These are phyloP conservation scores for Narthecium ossifragum DNA, from an alignment of 106 monocot genomes.

Conservation along the genomic window DNA sequence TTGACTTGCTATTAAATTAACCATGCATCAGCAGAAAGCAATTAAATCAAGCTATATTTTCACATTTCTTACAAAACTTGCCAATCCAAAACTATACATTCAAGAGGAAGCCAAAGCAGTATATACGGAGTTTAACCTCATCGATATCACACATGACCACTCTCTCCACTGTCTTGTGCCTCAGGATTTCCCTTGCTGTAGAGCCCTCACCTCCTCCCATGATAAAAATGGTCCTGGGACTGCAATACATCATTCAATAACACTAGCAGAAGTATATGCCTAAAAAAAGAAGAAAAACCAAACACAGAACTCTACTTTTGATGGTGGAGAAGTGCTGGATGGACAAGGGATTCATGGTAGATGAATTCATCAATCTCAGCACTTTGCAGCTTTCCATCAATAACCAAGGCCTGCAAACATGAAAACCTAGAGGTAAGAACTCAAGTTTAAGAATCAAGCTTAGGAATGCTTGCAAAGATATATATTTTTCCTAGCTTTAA, in stretches of 20 bases:
- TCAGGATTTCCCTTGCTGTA: constrained; percentile 38
- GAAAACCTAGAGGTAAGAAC: neutral
- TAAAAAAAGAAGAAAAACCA: neutral
- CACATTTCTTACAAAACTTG: too few species aligned
- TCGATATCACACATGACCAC: constrained; percentile 54
- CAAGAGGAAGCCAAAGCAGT: too few species aligned
- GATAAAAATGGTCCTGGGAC: constrained; percentile 35
- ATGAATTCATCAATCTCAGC: constrained; percentile 58
- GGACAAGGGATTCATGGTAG: constrained; percentile 45
- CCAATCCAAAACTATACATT: too few species aligned
- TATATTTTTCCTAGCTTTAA: neutral
- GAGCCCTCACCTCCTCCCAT: constrained; percentile 52
- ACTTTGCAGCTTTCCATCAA: constrained; percentile 53
- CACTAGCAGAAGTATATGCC: neutral
- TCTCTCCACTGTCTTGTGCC: constrained; percentile 30
- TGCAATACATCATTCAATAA: constrained; percentile 6
- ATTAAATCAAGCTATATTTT: too few species aligned
- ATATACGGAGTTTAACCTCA: too few species aligned
- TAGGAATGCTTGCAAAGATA: neutral
- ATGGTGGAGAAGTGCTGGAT: constrained; percentile 42
- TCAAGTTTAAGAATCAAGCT: neutral
- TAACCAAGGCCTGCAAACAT: constrained; percentile 25
- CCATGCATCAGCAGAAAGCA: too few species aligned
- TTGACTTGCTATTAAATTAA: too few species aligned
- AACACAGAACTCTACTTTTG: constrained; percentile 15